Evolutionary conservation across 139 green algal genomes (phyloP).

Genomic region (Chlamydomonas sp.): DNA sequence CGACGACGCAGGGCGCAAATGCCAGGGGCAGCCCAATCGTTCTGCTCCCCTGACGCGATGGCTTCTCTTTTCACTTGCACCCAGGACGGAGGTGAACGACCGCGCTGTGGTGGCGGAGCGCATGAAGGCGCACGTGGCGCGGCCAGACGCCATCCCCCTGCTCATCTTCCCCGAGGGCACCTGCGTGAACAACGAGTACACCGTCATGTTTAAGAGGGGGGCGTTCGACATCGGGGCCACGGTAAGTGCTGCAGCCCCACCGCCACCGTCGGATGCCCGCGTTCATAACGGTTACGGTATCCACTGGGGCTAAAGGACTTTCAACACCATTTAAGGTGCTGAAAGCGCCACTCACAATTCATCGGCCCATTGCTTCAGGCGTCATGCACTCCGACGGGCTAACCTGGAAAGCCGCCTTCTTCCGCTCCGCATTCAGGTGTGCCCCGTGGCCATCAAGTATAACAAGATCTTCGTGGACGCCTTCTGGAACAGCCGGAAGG

Average conservation of each 20-base stretch:
- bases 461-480: slow-evolving; percentile 99
- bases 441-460: slow-evolving; percentile 98
- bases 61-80: background rate
- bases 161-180: slow-evolving; percentile 99
- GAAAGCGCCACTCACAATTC: no score
- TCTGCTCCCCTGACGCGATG: no score
- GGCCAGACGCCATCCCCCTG: slow-evolving; percentile 83
- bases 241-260: slow-evolving; percentile 34
- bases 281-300: background rate
- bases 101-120: slow-evolving; percentile 77
- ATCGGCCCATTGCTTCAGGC: no score
- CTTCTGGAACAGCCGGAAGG: slow-evolving; percentile 93
- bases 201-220: slow-evolving; percentile 98
- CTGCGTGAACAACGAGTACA: slow-evolving; percentile 99
- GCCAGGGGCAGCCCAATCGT: no score
- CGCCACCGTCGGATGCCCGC: background rate
- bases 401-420: background rate
- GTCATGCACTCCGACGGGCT: no score
- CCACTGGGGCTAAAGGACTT: no score
- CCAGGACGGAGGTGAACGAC: slow-evolving; percentile 83
- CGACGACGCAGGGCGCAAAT: no score
- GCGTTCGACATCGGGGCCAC: slow-evolving; percentile 94
- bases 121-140: slow-evolving; percentile 87
- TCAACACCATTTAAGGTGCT: no score
- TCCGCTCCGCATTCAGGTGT: slow-evolving; percentile 38